Base-by-base conservation (phyloP, 2,329 filamentous ascomycete species). In the Aspergillus pseudoviridinutans region DNA sequence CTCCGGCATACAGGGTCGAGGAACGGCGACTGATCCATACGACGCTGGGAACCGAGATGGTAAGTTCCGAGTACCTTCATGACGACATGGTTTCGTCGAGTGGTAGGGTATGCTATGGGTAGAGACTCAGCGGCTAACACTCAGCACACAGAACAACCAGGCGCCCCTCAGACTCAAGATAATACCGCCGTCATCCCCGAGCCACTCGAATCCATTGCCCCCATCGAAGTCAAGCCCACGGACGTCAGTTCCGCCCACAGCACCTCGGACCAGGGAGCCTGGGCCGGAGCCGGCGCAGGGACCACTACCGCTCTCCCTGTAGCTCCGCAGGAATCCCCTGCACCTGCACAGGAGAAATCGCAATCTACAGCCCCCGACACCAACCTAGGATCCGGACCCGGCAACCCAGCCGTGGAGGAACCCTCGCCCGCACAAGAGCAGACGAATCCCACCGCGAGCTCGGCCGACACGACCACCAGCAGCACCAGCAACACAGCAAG, bases 41-140 rank as follows among this genome's bases (percentile, higher is more conserved):
- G 91, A 94, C 69, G 85, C 85, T 57, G 91, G 91, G 51, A 94
- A 94, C 71, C 76, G 84, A n/a, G 81, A 84, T 78, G 82, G 79
- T 85, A 72, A 64, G 76, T 62, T 49, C 44, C 38, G 46, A 29
- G 14, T 12, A 20, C 8, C 25, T 46, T 22, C 20, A 32, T 28
- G 28, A 53, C 51, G 32, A 59, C 49, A 28, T 46, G 12, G 22
- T 49, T 10, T 28, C 17, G 24, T 14, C 9, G 5, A 35, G 6
- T 17, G 32, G 32, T 5, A 38, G 17, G 6, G 32, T 7, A 38
- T 38, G 32, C 14, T 3, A 17, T 38, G 14, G 12, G 2, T 3
- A 3, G 4, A 14, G 12, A 12, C 4, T 12, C 29, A 32, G 12
- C 4, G 12, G 29, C 29, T 32, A 38, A 38, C 32, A 35, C 5